A percentile compares a stretch with the other conserved stretches of the same genome.
Evolutionary conservation across 306 rosid species (phyloP).

Genomic region (Carpinus fangiana): DNA sequence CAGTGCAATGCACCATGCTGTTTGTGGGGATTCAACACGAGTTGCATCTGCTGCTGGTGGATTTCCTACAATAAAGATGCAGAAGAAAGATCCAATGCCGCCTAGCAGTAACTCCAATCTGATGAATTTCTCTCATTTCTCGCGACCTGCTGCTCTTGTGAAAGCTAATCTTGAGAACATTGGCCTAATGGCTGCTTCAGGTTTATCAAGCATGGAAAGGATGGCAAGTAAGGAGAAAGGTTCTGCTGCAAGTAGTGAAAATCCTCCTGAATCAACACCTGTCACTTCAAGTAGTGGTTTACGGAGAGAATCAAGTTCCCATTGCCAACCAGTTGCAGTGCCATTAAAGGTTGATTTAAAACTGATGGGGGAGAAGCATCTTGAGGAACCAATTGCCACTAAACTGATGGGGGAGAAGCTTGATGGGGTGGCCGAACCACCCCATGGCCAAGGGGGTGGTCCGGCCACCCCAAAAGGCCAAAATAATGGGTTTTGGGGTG

Average conservation of each 20-base stretch:
- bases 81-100: slow-evolving; percentile 51
- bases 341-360: slow-evolving; percentile 52
- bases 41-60: slow-evolving; percentile 50
- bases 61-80: slow-evolving; percentile 44
- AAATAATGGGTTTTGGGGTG: too few relatives aligned
- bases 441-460: too few relatives aligned
- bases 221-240: too few relatives aligned
- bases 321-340: slow-evolving; percentile 42
- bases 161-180: too few relatives aligned
- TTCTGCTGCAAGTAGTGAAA: slow-evolving; percentile 46
- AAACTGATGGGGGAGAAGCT: slow-evolving; percentile 1
- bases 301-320: slow-evolving; percentile 36
- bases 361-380: slow-evolving; percentile 41
- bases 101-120: slow-evolving; percentile 44
- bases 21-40: slow-evolving; percentile 40
- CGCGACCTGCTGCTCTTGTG: too few relatives aligned
- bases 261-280: slow-evolving; percentile 42
- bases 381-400: slow-evolving; percentile 46
- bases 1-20: slow-evolving; percentile 35
- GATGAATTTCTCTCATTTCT: slow-evolving; percentile 80
- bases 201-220: too few relatives aligned
- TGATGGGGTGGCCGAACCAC: too few relatives aligned
- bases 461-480: too few relatives aligned
- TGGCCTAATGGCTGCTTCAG: too few relatives aligned
- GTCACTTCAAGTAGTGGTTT: slow-evolving; percentile 38